Evolutionary conservation across 352 stramenopile species (phyloP).

Genomic region (Lagenidium giganteum): DNA sequence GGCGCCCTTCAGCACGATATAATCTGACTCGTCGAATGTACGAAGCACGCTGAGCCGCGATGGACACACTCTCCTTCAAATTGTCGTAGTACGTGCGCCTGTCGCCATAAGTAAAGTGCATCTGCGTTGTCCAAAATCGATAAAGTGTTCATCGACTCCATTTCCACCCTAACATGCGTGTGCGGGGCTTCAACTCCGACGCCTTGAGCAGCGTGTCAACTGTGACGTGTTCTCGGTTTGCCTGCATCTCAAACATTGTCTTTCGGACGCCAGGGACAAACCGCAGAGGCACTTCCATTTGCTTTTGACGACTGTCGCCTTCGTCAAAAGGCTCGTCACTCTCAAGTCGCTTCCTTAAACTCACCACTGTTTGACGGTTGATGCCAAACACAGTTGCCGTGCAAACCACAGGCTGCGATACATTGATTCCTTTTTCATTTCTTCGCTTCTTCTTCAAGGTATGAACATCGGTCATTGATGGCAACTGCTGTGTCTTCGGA

Average conservation of each 20-base stretch:
- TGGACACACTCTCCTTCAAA: neutral
- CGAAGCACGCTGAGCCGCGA: neutral
- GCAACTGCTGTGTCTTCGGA: too few relatives aligned
- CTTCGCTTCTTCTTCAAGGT: too few relatives aligned
- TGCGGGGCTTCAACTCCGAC: neutral
- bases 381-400: slow-evolving; percentile 2
- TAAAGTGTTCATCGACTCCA: slow-evolving; percentile 9
- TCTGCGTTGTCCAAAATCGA: too few relatives aligned
- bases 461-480: too few relatives aligned
- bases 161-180: slow-evolving; percentile 2
- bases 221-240: slow-evolving; percentile 7
- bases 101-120: slow-evolving; percentile 1
- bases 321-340: neutral
- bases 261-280: slow-evolving; percentile 5
- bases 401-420: neutral
- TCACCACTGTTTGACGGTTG: neutral
- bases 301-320: slow-evolving; percentile 1
- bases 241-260: slow-evolving; percentile 4
- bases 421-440: too few relatives aligned
- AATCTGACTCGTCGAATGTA: slow-evolving; percentile 1
- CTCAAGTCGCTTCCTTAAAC: neutral
- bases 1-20: slow-evolving; percentile 1
- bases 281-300: slow-evolving; percentile 4
- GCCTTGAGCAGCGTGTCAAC: slow-evolving; percentile 1
- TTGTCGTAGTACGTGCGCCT: neutral